Evolutionary conservation across 2,329 filamentous ascomycete genomes (phyloP).

Genomic region (Chaetomium sp.): DNA sequence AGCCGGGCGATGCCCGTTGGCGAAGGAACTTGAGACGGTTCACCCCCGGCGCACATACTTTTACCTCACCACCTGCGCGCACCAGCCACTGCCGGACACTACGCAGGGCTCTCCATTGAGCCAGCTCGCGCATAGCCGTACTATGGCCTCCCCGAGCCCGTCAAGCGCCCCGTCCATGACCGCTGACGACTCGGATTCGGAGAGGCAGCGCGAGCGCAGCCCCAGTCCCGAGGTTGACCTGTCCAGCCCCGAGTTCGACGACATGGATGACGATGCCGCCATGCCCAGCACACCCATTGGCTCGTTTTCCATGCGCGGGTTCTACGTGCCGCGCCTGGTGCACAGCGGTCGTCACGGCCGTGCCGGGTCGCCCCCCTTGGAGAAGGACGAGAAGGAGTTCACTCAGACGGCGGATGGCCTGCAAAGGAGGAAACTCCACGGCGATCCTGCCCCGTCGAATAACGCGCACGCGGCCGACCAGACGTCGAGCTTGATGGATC

Average conservation of each 20-base stretch:
- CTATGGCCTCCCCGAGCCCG: conserved; percentile 76
- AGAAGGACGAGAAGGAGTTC: conserved; percentile 94
- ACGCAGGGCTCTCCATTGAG: conserved; percentile 43
- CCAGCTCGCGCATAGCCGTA: conserved; percentile 43
- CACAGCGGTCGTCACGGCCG: conserved; percentile 52
- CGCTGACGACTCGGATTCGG: conserved; percentile 62
- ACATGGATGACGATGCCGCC: conserved; percentile 52
- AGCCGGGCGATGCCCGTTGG: conserved; percentile 74
- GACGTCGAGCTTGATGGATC: conserved; percentile 23
- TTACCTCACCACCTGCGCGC: conserved; percentile 83
- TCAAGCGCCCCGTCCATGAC: conserved; percentile 63
- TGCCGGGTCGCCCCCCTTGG: conserved; percentile 79
- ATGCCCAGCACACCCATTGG: conserved; percentile 58
- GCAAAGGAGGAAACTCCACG: conserved; percentile 56
- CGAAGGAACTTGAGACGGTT: conserved; percentile 85
- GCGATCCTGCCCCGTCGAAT: conserved; percentile 32
- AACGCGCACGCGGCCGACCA: conserved; percentile 26
- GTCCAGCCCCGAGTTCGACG: conserved; percentile 79
- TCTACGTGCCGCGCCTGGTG: conserved; percentile 33
- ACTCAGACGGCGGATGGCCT: conserved; percentile 89
- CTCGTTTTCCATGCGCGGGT: conserved; percentile 50
- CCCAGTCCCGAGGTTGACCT: conserved; percentile 92
- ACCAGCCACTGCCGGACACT: conserved; percentile 70
- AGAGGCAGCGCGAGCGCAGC: conserved; percentile 63
- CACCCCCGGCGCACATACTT: conserved; percentile 96